Conservation (phyloP, 2,329 filamentous ascomycete species). For the Pseudogymnoascus sp. region DNA sequence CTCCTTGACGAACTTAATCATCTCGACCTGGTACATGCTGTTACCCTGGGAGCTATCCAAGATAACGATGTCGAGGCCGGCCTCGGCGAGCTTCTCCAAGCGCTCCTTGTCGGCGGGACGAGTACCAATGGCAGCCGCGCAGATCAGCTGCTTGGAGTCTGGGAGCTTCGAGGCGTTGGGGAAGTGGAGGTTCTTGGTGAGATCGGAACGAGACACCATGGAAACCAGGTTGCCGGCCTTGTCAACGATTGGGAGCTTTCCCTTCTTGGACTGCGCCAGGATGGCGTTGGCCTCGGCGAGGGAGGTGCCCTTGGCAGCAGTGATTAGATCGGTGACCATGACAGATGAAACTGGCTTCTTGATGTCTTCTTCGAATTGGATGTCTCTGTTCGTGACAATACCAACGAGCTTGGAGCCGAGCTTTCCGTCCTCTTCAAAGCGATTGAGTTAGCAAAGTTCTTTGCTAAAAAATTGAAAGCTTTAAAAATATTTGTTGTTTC, state of each 20-base stretch:
- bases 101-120: slow-evolving; percentile 86
- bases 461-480: slow-evolving; percentile 16
- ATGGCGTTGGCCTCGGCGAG: slow-evolving; percentile 87
- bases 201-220: slow-evolving; percentile 85
- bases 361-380: slow-evolving; percentile 83
- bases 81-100: slow-evolving; percentile 81
- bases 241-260: slow-evolving; percentile 91
- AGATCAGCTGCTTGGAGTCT: slow-evolving; percentile 94
- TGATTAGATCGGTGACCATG: slow-evolving; percentile 94
- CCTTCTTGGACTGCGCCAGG: slow-evolving; percentile 93
- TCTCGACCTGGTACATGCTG: slow-evolving; percentile 96
- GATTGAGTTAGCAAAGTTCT: slow-evolving; percentile 31
- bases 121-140: slow-evolving; percentile 90
- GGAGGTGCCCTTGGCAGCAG: slow-evolving; percentile 73
- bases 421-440: slow-evolving; percentile 68
- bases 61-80: slow-evolving; percentile 89
- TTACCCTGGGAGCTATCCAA: slow-evolving; percentile 97
- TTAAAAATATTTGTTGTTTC: slow-evolving; percentile 16
- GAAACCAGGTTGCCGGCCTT: slow-evolving; percentile 77
- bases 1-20: slow-evolving; percentile 93
- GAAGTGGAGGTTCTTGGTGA: slow-evolving; percentile 98
- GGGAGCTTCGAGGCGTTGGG: slow-evolving; percentile 93
- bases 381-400: slow-evolving; percentile 95
- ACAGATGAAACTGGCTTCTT: slow-evolving; percentile 71
- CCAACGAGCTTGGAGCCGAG: slow-evolving; percentile 93